Evolutionary conservation across 2,329 filamentous ascomycete genomes (phyloP).

Genomic region (Bretziella fagacearum): DNA sequence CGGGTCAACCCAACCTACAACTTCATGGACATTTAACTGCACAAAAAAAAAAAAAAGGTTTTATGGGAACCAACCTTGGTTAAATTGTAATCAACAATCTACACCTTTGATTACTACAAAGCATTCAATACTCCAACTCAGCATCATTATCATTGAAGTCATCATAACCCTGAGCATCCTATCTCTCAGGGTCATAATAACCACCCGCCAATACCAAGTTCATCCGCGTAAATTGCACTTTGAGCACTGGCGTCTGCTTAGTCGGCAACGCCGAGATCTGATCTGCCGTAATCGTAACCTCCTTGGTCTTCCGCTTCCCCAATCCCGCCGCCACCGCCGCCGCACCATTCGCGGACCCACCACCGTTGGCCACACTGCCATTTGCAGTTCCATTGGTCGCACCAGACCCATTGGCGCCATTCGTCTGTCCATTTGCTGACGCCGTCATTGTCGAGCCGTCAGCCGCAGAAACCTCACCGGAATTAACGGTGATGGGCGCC

Average conservation of each 20-base stretch:
- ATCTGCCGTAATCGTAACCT: constrained; percentile 76
- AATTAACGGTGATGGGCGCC: constrained; percentile 17
- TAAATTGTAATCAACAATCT: neutral
- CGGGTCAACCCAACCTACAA: constrained; percentile 1
- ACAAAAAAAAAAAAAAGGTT: neutral
- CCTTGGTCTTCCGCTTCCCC: constrained; percentile 66
- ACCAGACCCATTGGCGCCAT: constrained; percentile 16
- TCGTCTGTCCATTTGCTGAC: no score
- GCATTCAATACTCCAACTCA: neutral
- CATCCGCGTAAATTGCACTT: constrained; percentile 87
- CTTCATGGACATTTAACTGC: neutral
- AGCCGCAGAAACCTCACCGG: constrained; percentile 6
- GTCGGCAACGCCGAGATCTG: constrained; percentile 91
- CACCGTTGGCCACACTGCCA: neutral
- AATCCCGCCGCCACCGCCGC: constrained; percentile 19
- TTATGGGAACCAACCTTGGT: neutral
- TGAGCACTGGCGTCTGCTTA: constrained; percentile 89
- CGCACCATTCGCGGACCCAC: constrained; percentile 17
- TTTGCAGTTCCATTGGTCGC: constrained; percentile 16
- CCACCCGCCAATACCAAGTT: constrained; percentile 82
- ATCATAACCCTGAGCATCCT: neutral
- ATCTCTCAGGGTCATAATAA: constrained; percentile 35
- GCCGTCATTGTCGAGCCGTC: constrained; percentile 18
- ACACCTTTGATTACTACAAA: neutral
- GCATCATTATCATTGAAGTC: neutral